Conservation (phyloP, 2,329 filamentous ascomycete species). For the Acephala macrosclerotiorum region DNA sequence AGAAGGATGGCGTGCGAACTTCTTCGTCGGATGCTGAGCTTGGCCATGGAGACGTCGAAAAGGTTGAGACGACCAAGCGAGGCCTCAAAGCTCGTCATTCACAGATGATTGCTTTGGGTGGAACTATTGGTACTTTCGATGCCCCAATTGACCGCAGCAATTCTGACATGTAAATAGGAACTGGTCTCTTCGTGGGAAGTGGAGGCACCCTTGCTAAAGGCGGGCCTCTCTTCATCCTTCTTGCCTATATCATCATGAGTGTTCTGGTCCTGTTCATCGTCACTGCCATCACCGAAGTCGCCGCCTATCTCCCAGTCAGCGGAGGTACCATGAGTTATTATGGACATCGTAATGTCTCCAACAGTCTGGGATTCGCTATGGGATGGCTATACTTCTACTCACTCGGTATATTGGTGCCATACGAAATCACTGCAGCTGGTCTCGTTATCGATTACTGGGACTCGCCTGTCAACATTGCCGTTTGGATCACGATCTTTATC, state of each 20-base stretch:
- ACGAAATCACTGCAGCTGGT: constrained; percentile 50
- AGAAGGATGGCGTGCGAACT: constrained; percentile 22
- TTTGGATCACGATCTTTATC: constrained; percentile 51
- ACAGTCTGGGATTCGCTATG: constrained; percentile 52
- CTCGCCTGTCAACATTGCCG: constrained; percentile 49
- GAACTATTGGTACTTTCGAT: constrained; percentile 49
- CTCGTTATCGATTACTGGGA: constrained; percentile 54
- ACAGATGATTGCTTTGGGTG: constrained; percentile 45
- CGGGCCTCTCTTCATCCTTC: constrained; percentile 54
- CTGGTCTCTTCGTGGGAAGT: constrained; percentile 51
- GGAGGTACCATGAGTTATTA: constrained; percentile 59
- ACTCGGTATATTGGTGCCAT: constrained; percentile 47
- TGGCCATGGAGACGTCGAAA: constrained; percentile 22
- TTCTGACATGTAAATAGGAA: constrained; percentile 26
- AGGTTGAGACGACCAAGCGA: constrained; percentile 35
- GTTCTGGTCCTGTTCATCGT: constrained; percentile 55
- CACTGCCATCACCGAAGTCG: constrained; percentile 62
- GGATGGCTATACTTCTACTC: constrained; percentile 50
- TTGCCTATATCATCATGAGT: constrained; percentile 53
- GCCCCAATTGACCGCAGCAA: neutral
- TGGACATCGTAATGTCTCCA: constrained; percentile 52
- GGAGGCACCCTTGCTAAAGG: constrained; percentile 51
- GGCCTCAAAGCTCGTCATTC: constrained; percentile 43
- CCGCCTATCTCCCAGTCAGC: constrained; percentile 63
- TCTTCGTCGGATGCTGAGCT: constrained; percentile 26